Evolutionary conservation across 768 basidiomycete species (phyloP).

Genomic region (Podaxis rugospora): DNA sequence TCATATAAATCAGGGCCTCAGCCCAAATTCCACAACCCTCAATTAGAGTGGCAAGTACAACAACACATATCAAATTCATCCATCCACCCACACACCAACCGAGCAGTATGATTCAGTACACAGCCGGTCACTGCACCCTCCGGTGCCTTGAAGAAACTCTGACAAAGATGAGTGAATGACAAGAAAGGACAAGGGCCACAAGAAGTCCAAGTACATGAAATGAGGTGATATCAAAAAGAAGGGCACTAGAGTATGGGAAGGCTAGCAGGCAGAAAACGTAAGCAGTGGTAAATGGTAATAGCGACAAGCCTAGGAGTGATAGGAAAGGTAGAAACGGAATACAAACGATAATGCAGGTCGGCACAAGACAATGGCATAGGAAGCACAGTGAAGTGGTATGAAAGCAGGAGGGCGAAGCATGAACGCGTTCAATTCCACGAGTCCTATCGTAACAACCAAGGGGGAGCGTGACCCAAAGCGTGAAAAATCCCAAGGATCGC

Average conservation of each 20-base stretch:
- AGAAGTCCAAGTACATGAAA: neutral
- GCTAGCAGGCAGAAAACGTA: neutral
- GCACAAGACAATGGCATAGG: neutral
- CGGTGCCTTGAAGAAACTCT: too few species aligned
- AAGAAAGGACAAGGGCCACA: neutral
- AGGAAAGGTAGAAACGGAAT: neutral
- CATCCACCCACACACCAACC: too few species aligned
- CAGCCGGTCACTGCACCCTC: too few species aligned
- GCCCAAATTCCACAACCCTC: too few species aligned
- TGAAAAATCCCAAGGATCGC: neutral
- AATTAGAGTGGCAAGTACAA: too few species aligned
- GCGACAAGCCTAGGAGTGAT: too few species aligned
- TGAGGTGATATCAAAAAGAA: neutral
- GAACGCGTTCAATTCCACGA: neutral
- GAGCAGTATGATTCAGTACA: too few species aligned
- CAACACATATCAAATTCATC: too few species aligned
- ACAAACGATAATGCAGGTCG: neutral
- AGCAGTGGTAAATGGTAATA: neutral
- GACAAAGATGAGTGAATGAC: neutral
- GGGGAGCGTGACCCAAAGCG: neutral
- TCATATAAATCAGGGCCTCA: too few species aligned
- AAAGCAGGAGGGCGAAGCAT: neutral
- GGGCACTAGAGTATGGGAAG: neutral
- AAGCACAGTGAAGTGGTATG: neutral
- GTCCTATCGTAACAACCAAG: neutral